Percentiles rank a stretch among this genome's conserved stretches.
Evolutionary conservation across 441 rosid species (phyloP).

Genomic region (Croton laevigatus): DNA sequence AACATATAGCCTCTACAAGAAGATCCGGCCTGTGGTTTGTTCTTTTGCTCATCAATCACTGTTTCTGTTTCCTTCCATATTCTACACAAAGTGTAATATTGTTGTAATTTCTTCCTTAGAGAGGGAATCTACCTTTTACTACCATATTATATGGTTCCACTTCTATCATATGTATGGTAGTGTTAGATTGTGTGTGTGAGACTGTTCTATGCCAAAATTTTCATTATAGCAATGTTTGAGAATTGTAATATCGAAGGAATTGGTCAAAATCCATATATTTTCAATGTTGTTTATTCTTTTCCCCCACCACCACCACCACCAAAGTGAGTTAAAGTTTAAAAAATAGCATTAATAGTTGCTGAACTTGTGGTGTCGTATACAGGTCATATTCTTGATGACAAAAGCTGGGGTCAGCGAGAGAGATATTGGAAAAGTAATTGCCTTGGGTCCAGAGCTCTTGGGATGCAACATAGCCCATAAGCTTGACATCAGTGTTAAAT

Average conservation of each 20-base stretch:
- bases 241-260: too few relatives aligned
- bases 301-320: too few relatives aligned
- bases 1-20: slow-evolving; percentile 83
- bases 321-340: too few relatives aligned
- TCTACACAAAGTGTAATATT: neutral
- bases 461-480: slow-evolving; percentile 76
- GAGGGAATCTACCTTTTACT: neutral
- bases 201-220: too few relatives aligned
- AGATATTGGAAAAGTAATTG: slow-evolving; percentile 73
- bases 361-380: slow-evolving; percentile 23
- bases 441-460: slow-evolving; percentile 79
- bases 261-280: too few relatives aligned
- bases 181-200: too few relatives aligned
- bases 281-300: too few relatives aligned
- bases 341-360: neutral
- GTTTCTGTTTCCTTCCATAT: slow-evolving; percentile 13
- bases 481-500: slow-evolving; percentile 75
- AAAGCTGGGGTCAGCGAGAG: slow-evolving; percentile 74
- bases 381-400: slow-evolving; percentile 84
- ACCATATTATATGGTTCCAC: neutral
- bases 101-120: neutral
- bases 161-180: too few relatives aligned
- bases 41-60: slow-evolving; percentile 14
- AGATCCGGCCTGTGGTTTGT: slow-evolving; percentile 90
- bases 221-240: too few relatives aligned